phyloP scores from a whole-genome alignment of 2,329 filamentous ascomycete species.

The Phyllosticta citribraziliensis region DNA sequence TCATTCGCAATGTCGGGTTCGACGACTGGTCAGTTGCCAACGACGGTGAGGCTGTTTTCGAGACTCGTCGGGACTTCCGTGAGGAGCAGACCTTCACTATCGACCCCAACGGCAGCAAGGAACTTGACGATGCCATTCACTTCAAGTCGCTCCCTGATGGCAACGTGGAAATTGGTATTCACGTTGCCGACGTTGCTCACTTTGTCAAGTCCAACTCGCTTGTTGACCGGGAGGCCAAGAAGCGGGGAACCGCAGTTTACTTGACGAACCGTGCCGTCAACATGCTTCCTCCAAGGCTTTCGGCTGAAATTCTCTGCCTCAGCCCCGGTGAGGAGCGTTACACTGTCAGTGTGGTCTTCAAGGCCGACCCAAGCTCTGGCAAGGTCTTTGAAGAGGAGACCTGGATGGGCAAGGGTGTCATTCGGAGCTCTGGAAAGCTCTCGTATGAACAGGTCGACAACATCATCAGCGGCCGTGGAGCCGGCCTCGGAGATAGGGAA shows the following conservation, averaged over 20 bases:
- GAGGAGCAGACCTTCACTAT: slow-evolving; percentile 83
- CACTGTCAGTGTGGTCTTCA: slow-evolving; percentile 87
- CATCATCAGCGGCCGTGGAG: slow-evolving; percentile 57
- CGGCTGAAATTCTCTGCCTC: slow-evolving; percentile 79
- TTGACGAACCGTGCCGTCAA: slow-evolving; percentile 82
- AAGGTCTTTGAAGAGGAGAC: slow-evolving; percentile 72
- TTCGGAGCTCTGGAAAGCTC: slow-evolving; percentile 83
- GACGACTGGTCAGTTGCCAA: slow-evolving; percentile 83
- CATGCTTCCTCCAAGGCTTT: slow-evolving; percentile 78
- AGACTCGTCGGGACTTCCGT: slow-evolving; percentile 80
- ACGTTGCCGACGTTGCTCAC: slow-evolving; percentile 90
- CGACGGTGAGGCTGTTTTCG: slow-evolving; percentile 66
- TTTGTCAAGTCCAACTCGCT: slow-evolving; percentile 95
- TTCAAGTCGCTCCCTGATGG: slow-evolving; percentile 76
- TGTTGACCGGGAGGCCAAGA: slow-evolving; percentile 94
- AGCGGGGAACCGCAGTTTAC: slow-evolving; percentile 92
- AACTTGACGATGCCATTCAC: slow-evolving; percentile 87
- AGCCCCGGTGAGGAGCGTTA: slow-evolving; percentile 80
- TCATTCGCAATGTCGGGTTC: slow-evolving; percentile 82
- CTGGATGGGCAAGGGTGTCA: slow-evolving; percentile 88
- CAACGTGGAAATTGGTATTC: slow-evolving; percentile 86
- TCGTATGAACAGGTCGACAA: slow-evolving; percentile 78
- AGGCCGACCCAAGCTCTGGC: slow-evolving; percentile 72
- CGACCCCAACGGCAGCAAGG: slow-evolving; percentile 76
- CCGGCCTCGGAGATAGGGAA: slow-evolving; percentile 55